Percentiles rank a stretch among this genome's conserved stretches.
phyloP scores from a whole-genome alignment of 768 basidiomycete species.

The Vararia minispora region DNA sequence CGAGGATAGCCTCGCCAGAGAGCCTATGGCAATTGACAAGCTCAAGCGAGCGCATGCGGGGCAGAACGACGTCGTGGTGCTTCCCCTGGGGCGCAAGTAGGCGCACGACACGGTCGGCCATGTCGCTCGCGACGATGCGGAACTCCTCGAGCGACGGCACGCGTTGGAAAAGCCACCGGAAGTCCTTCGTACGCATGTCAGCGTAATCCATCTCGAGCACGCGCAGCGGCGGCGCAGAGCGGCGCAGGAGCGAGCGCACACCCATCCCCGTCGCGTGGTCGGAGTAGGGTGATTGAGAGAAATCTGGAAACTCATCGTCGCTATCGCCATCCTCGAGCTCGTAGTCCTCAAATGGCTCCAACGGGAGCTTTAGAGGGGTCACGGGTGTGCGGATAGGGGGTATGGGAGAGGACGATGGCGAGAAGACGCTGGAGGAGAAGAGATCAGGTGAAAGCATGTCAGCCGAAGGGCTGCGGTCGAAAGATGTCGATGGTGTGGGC shows the following conservation, averaged over 20 bases:
- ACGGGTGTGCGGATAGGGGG: too few relatives aligned
- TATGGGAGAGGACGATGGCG: too few relatives aligned
- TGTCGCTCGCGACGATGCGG: slow-evolving; percentile 68
- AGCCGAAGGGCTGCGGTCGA: background rate
- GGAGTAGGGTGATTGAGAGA: slow-evolving; percentile 65
- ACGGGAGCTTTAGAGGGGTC: too few relatives aligned
- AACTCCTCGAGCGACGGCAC: slow-evolving; percentile 47
- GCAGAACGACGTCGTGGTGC: slow-evolving; percentile 34
- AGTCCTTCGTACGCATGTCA: slow-evolving; percentile 80
- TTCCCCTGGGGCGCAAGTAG: slow-evolving; percentile 36
- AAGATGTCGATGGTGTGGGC: background rate
- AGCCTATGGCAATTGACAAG: slow-evolving; percentile 55
- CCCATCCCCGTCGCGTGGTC: slow-evolving; percentile 78
- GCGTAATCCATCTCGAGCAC: slow-evolving; percentile 71
- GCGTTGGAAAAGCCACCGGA: slow-evolving; percentile 52
- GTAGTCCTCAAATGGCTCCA: slow-evolving; percentile 20
- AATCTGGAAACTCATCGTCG: slow-evolving; percentile 61
- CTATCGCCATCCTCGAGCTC: slow-evolving; percentile 51
- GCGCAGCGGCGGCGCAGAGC: slow-evolving; percentile 51
- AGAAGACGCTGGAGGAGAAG: too few relatives aligned
- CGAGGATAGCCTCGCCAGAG: slow-evolving; percentile 45
- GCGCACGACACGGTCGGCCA: slow-evolving; percentile 62
- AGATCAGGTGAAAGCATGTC: background rate
- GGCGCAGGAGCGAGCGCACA: slow-evolving; percentile 48
- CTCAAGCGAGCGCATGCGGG: slow-evolving; percentile 38